Evolutionary conservation across 179 eudicot species (phyloP).

Genomic region (Pouteria campechiana): DNA sequence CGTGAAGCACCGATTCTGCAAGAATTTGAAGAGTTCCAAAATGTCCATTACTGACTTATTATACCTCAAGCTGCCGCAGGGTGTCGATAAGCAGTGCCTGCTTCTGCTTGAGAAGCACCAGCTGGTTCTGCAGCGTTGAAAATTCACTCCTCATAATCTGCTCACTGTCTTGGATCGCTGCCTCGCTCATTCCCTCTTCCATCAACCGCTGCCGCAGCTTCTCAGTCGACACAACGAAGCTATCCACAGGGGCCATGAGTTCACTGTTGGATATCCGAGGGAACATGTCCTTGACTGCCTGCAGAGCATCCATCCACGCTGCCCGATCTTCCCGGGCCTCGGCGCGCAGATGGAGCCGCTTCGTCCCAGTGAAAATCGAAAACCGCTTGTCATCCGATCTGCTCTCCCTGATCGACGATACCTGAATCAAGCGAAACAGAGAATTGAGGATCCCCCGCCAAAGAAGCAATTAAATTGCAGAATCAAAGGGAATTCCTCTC

Average conservation of each 20-base stretch:
- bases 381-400: conserved; percentile 89
- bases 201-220: conserved; percentile 54
- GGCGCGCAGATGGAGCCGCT: conserved; percentile 74
- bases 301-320: conserved; percentile 89
- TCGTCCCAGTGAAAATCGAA: conserved; percentile 82
- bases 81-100: conserved; percentile 68
- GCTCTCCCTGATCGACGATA: conserved; percentile 78
- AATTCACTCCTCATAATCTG: conserved; percentile 76
- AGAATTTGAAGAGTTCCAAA: neutral
- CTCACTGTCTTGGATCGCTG: conserved; percentile 66
- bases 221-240: conserved; percentile 54
- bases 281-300: conserved; percentile 78
- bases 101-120: conserved; percentile 74
- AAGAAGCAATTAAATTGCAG: neutral
- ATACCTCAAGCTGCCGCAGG: conserved; percentile 86
- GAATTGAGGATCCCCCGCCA: neutral
- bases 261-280: conserved; percentile 86
- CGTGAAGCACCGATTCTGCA: neutral
- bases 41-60: conserved; percentile 13
- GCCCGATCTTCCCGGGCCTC: conserved; percentile 60
- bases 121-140: conserved; percentile 51
- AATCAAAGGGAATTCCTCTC: neutral
- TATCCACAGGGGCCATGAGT: conserved; percentile 55
- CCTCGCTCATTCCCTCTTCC: conserved; percentile 65
- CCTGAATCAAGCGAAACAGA: conserved; percentile 21